Conservation (phyloP, 2,329 filamentous ascomycete species). For the Pseudogymnoascus sp. region DNA sequence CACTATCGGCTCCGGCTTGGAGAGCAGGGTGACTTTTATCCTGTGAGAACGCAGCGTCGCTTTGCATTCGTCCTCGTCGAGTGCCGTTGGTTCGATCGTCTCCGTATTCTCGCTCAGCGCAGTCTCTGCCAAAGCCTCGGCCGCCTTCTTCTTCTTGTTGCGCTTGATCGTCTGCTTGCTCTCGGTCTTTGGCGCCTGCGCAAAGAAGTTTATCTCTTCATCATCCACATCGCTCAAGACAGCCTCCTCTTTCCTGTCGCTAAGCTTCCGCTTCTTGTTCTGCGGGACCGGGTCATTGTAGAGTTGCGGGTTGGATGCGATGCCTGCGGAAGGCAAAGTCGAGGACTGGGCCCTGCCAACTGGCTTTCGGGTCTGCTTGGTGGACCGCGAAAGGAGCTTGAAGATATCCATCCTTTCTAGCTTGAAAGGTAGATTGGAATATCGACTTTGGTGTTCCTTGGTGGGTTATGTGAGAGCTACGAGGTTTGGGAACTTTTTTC, state of each 20-base stretch:
- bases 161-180: constrained; percentile 20
- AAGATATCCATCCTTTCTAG: constrained; percentile 48
- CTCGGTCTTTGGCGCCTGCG: constrained; percentile 31
- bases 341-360: constrained; percentile 27
- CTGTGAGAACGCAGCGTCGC: constrained; percentile 71
- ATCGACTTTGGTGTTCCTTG: neutral
- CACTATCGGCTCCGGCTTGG: constrained; percentile 33
- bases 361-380: constrained; percentile 41
- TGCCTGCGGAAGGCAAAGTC: constrained; percentile 57
- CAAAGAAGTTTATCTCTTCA: constrained; percentile 48
- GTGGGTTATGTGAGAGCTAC: neutral
- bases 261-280: constrained; percentile 50
- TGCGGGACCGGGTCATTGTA: constrained; percentile 48
- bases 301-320: constrained; percentile 58
- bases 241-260: constrained; percentile 26
- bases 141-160: constrained; percentile 15
- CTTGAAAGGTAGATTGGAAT: neutral
- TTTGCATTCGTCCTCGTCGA: constrained; percentile 65
- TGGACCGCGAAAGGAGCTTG: constrained; percentile 63
- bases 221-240: constrained; percentile 30
- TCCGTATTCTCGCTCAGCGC: constrained; percentile 1
- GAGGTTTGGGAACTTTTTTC: constrained; percentile 7
- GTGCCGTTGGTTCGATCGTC: constrained; percentile 22
- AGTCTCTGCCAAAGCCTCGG: neutral
- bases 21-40: constrained; percentile 74